A percentile compares a stretch with the other conserved stretches of the same genome.
phyloP scores from a whole-genome alignment of 495 filamentous ascomycete species.

The Daldinia loculata region DNA sequence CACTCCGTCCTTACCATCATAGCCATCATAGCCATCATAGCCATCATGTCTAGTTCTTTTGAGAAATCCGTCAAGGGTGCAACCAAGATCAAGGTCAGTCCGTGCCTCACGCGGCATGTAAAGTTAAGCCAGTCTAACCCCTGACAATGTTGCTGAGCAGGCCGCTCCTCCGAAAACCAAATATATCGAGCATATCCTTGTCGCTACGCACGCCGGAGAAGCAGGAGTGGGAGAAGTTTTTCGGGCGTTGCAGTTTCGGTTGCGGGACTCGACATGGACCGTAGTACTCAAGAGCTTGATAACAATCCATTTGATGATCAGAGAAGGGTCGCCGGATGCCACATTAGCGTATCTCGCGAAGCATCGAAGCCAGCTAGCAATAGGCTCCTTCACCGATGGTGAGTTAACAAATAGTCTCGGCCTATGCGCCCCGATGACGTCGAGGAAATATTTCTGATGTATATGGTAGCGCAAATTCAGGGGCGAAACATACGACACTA shows the following conservation, averaged over 20 bases:
- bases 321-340: conserved; percentile 90
- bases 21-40: conserved; percentile 56
- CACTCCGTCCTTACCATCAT: conserved; percentile 3
- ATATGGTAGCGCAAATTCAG: conserved; percentile 81
- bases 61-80: conserved; percentile 95
- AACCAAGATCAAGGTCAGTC: conserved; percentile 88
- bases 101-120: not conserved
- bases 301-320: conserved; percentile 95
- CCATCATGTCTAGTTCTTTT: conserved; percentile 78
- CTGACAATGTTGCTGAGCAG: conserved; percentile 56
- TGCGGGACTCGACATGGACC: conserved; percentile 98
- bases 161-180: conserved; percentile 98
- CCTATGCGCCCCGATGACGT: conserved; percentile 6
- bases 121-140: not conserved
- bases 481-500: conserved; percentile 95
- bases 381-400: conserved; percentile 94
- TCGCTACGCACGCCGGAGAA: conserved; percentile 94
- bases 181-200: conserved; percentile 97
- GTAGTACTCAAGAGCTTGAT: conserved; percentile 95
- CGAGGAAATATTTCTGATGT: conserved; percentile 43
- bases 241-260: conserved; percentile 82
- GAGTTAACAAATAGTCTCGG: conserved; percentile 46
- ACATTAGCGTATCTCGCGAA: conserved; percentile 86
- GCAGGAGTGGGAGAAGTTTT: conserved; percentile 97
- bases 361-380: conserved; percentile 82